These are phyloP conservation scores for Rhodamnia rubescens DNA, from an alignment of 345 rosid species.

Conservation along the genomic window DNA sequence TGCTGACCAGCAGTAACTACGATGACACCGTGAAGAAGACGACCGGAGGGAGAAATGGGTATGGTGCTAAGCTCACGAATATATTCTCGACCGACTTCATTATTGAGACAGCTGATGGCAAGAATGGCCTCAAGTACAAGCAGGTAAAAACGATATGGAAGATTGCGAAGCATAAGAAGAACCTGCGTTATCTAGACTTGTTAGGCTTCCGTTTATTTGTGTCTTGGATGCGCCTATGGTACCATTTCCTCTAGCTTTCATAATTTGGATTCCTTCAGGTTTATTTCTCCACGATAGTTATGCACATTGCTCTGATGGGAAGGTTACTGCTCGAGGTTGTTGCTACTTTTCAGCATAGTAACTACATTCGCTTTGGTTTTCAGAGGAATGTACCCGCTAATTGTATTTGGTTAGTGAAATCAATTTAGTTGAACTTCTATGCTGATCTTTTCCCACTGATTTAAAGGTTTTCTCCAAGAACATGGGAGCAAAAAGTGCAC, in stretches of 20 bases:
- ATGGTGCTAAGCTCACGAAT: slow-evolving; percentile 91
- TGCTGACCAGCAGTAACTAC: slow-evolving; percentile 85
- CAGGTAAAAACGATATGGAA: slow-evolving; percentile 28
- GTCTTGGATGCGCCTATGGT: background rate
- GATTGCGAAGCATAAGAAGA: background rate
- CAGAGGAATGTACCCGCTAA: background rate
- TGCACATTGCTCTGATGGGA: background rate
- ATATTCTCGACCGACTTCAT: slow-evolving; percentile 80
- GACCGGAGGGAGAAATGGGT: slow-evolving; percentile 94
- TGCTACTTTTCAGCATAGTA: background rate
- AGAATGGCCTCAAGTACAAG: slow-evolving; percentile 66
- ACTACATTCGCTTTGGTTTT: background rate
- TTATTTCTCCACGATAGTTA: background rate
- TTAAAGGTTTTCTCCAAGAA: slow-evolving; percentile 73
- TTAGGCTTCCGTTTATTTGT: background rate
- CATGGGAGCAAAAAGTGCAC: slow-evolving; percentile 77
- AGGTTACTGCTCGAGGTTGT: background rate
- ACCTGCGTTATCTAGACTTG: background rate
- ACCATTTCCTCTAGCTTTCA: background rate
- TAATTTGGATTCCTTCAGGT: background rate
- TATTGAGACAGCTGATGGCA: slow-evolving; percentile 89
- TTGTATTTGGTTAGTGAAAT: background rate
- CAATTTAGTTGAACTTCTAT: background rate
- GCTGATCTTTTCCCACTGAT: background rate
- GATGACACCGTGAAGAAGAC: slow-evolving; percentile 81